phyloP scores from a whole-genome alignment of 1,284 basidiomycete species.

The Tetrapyrgos nigripes region DNA sequence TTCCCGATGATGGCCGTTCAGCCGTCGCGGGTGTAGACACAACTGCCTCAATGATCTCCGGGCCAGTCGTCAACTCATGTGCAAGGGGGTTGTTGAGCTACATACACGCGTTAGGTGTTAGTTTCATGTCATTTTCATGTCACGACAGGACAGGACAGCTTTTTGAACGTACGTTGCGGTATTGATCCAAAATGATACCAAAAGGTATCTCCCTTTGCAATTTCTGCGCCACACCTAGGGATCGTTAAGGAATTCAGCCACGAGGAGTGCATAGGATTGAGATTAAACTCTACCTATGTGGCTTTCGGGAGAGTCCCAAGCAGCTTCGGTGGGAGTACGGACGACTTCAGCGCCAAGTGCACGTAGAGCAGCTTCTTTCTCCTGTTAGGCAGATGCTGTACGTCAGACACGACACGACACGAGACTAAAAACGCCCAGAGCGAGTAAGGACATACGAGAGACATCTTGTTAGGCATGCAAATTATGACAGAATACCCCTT shows the following conservation, averaged over 20 bases:
- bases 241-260: slow-evolving; percentile 85
- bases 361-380: slow-evolving; percentile 93
- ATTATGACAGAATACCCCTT: slow-evolving; percentile 94
- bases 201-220: slow-evolving; percentile 83
- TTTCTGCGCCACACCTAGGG: slow-evolving; percentile 80
- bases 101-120: no score
- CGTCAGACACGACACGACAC: neutral
- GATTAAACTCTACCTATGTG: slow-evolving; percentile 81
- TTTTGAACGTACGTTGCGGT: slow-evolving; percentile 63
- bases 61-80: slow-evolving; percentile 87
- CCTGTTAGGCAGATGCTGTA: slow-evolving; percentile 46
- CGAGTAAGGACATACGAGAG: slow-evolving; percentile 60
- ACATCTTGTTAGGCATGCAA: slow-evolving; percentile 97
- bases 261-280: slow-evolving; percentile 50
- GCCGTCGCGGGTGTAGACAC: slow-evolving; percentile 64
- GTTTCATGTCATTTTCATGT: slow-evolving; percentile 9
- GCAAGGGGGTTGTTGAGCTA: slow-evolving; percentile 88
- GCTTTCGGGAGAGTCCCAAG: slow-evolving; percentile 85
- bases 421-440: neutral
- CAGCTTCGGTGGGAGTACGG: slow-evolving; percentile 91
- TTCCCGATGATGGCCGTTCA: slow-evolving; percentile 62
- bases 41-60: slow-evolving; percentile 86
- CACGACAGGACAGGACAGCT: neutral
- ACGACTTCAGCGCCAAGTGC: slow-evolving; percentile 95
- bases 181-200: slow-evolving; percentile 94